A percentile compares a stretch with the other conserved stretches of the same genome.
phyloP scores from a whole-genome alignment of 1,284 basidiomycete genomes.

The Ceratobasidium sp. region DNA sequence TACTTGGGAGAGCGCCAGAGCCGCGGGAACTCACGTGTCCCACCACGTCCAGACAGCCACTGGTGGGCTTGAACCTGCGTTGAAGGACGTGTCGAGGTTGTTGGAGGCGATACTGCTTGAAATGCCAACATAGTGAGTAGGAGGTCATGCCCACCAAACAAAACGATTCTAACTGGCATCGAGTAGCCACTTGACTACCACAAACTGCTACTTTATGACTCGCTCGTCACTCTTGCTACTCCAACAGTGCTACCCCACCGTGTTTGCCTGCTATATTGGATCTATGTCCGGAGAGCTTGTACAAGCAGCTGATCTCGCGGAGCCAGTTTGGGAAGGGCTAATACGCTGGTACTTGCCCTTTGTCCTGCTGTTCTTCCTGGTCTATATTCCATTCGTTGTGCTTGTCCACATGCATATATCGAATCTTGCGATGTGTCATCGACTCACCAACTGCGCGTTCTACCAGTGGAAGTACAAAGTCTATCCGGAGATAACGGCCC shows the following conservation, averaged over 20 bases:
- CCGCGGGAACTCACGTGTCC: not conserved
- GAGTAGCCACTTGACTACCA: slow-evolving; percentile 20
- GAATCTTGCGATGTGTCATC: not conserved
- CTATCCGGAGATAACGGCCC: not conserved
- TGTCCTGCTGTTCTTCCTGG: not conserved
- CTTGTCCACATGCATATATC: not conserved
- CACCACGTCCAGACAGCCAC: slow-evolving; percentile 18
- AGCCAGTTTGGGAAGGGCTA: slow-evolving; percentile 36
- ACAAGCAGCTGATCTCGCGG: not conserved
- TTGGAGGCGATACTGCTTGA: slow-evolving; percentile 35
- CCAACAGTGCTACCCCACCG: slow-evolving; percentile 7
- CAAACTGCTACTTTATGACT: slow-evolving; percentile 36
- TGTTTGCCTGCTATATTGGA: slow-evolving; percentile 24
- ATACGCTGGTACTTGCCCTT: slow-evolving; percentile 34
- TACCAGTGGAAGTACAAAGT: not conserved
- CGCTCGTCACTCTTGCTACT: slow-evolving; percentile 22
- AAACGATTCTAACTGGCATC: not conserved
- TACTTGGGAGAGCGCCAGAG: not conserved
- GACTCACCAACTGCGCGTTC: not conserved
- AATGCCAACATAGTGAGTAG: slow-evolving; percentile 42
- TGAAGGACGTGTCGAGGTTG: slow-evolving; percentile 22
- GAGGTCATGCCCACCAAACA: not conserved
- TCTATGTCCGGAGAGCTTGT: not conserved
- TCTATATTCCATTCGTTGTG: slow-evolving; percentile 3
- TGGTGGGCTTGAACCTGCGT: not conserved